Conservation (phyloP, 2,329 filamentous ascomycete genomes). For the Harringtonia aguacate region DNA sequence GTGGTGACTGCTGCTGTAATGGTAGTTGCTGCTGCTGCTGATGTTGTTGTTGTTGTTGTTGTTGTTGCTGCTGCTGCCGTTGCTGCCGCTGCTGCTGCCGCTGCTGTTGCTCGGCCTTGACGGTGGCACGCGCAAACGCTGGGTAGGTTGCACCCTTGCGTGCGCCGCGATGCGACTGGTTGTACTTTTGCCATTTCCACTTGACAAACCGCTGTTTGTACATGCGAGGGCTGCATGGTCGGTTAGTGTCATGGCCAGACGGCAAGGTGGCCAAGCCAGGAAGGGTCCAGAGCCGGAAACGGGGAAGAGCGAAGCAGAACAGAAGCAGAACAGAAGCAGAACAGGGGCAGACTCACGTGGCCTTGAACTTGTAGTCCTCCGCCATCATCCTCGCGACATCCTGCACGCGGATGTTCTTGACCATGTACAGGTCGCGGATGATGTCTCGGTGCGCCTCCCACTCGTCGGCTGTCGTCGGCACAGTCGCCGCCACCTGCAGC, state of each 20-base stretch:
- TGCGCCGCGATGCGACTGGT: neutral
- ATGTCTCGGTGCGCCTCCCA: neutral
- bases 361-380: neutral
- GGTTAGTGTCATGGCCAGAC: too few species aligned
- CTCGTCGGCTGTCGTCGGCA: neutral
- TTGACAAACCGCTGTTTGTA: conserved; percentile 1
- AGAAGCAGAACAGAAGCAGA: too few species aligned
- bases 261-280: too few species aligned
- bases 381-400: neutral
- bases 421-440: neutral
- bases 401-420: neutral
- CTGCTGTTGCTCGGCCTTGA: neutral
- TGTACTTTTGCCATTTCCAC: conserved; percentile 3
- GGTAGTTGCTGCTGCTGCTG: neutral
- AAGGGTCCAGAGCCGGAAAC: too few species aligned
- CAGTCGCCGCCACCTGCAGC: too few species aligned
- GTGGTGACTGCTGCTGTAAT: too few species aligned
- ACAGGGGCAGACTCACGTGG: conserved; percentile 2
- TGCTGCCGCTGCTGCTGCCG: neutral
- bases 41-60: neutral
- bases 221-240: neutral
- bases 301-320: too few species aligned
- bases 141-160: neutral
- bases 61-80: neutral
- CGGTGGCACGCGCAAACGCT: neutral